Evolutionary conservation across 108 stramenopile species (phyloP), one percentile per base, ranked within the genome.

Genomic region (Nitzschia sp.): DNA sequence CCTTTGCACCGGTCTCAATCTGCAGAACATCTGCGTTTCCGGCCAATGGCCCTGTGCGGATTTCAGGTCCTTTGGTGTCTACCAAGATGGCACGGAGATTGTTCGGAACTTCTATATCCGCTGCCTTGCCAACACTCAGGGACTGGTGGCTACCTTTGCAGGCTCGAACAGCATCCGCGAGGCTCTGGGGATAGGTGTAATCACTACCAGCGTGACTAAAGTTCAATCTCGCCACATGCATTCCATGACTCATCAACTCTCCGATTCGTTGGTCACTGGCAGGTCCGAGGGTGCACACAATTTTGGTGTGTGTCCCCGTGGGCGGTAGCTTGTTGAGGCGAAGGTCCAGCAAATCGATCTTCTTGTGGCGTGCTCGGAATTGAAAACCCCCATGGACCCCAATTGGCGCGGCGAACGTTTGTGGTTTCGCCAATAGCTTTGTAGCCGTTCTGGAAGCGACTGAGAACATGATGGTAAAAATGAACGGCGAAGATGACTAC

Each of bases 221-320:
- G 85, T 98, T 98, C 13, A 98, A 72, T 5, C 97, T 79, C 18
- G 90, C 91, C 26, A 96, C 92, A 80, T 88, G 81, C 96, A 97
- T 97, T 19, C 96, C 96, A 27, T 75, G 55, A 30, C 64, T 54
- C 19, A 88, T 51, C 42, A 95, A 64, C 47, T 84, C 51, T 13
- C 66, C 65, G 24, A 98, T 78, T 13, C 59, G 70, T 8, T 57
- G 73, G 38, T 89, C 86, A 51, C 95, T 90, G 8, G 94, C 71
- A 8, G 98, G 98, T 25, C 98, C 98, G 46, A 98, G 60, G 42
- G 98, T 98, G 75, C 96, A 98, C 29, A 97, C 88, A 49, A 98
- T 84, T 79, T 97, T 97, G 31, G 91, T 94, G 72, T 82, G 83
- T 54, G 71, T 74, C 2, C 77, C 77, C 2, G 69, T 77, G 24